Evolutionary conservation across 176 grass and related monocot species (phyloP).

Genomic region (Bonia amplexicaulis): DNA sequence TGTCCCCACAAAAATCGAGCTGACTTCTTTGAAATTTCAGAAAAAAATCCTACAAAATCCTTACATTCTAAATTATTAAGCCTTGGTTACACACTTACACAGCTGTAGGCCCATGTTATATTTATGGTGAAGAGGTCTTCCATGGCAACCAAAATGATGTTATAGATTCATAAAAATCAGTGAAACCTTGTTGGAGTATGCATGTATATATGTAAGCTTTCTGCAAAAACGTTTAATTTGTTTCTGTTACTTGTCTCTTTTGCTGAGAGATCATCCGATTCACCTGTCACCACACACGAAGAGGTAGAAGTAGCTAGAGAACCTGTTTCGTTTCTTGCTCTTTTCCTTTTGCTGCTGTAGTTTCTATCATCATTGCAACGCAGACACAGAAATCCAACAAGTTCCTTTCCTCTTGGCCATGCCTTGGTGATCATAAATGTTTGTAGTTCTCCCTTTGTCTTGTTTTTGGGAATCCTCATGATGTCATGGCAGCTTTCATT

Average conservation of each 20-base stretch:
- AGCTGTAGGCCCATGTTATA: neutral
- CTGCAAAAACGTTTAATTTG: conserved; percentile 8
- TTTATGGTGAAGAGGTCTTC: neutral
- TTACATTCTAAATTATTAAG: neutral
- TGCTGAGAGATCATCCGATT: neutral
- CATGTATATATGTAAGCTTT: neutral
- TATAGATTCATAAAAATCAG: neutral
- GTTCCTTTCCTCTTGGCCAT: conserved; percentile 2
- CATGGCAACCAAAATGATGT: neutral
- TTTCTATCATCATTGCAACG: conserved; percentile 21
- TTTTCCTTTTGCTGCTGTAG: neutral
- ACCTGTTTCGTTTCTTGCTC: neutral
- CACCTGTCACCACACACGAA: neutral
- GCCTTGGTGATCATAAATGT: conserved; percentile 18
- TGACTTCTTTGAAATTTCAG: neutral
- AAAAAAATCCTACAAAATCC: neutral
- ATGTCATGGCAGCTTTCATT: conserved; percentile 41
- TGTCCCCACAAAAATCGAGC: neutral
- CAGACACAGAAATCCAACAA: neutral
- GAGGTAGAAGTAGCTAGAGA: neutral
- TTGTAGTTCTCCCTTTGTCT: conserved; percentile 31
- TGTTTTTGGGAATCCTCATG: conserved; percentile 36
- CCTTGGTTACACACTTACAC: neutral
- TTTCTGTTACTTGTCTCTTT: neutral
- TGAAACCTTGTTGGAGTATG: neutral